Percentiles rank a stretch among this genome's conserved stretches.
Conservation (phyloP, 352 stramenopile genomes). For the Pythium inflatum region DNA sequence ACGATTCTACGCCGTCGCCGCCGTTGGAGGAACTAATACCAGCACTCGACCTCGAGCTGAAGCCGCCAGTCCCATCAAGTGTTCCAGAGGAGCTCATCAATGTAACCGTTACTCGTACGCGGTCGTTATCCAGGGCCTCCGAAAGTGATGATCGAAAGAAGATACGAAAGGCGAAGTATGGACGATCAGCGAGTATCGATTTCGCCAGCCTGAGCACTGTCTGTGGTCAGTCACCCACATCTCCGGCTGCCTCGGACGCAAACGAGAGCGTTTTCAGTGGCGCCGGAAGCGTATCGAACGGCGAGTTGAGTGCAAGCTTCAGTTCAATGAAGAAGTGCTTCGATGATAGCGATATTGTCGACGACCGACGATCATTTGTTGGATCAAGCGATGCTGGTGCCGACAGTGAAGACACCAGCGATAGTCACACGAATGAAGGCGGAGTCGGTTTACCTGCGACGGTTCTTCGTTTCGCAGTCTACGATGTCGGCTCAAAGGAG, state of each 20-base stretch:
- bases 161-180: slow-evolving; percentile 57
- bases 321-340: slow-evolving; percentile 60
- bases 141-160: slow-evolving; percentile 2
- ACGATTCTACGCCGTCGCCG: background rate
- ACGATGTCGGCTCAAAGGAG: slow-evolving; percentile 72
- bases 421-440: background rate
- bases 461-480: slow-evolving; percentile 74
- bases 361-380: slow-evolving; percentile 35
- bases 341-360: slow-evolving; percentile 84
- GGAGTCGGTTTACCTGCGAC: slow-evolving; percentile 51
- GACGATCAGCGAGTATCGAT: slow-evolving; percentile 77
- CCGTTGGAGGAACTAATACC: background rate
- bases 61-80: slow-evolving; percentile 19
- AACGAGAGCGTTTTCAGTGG: slow-evolving; percentile 23
- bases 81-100: slow-evolving; percentile 13
- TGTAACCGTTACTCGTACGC: background rate
- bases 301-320: slow-evolving; percentile 36
- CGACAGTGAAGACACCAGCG: slow-evolving; percentile 13
- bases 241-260: slow-evolving; percentile 16
- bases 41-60: background rate
- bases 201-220: slow-evolving; percentile 55
- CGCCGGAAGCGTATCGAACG: slow-evolving; percentile 17
- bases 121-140: slow-evolving; percentile 14
- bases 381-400: slow-evolving; percentile 18
- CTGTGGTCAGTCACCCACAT: slow-evolving; percentile 17